A percentile compares a stretch with the other conserved stretches of the same genome.
Conservation (phyloP, 331 rosid species). For the Spiraea crenata region DNA sequence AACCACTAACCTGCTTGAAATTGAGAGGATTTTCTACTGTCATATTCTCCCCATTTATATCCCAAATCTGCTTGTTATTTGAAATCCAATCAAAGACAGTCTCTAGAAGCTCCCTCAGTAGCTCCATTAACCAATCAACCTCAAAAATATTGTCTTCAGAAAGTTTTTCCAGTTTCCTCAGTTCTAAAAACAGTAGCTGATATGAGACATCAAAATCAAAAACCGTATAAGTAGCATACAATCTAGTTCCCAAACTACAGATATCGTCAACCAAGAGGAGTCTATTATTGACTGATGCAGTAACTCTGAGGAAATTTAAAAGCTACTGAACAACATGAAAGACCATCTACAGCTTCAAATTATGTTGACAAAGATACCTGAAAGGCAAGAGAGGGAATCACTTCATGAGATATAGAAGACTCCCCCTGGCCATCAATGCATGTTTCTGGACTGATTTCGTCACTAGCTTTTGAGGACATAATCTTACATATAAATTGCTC, state of each 20-base stretch:
- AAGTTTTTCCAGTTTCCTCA: constrained; percentile 61
- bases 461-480: constrained; percentile 30
- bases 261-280: neutral
- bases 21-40: constrained; percentile 30
- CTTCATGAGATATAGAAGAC: constrained; percentile 21
- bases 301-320: neutral
- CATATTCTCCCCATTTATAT: constrained; percentile 30
- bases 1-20: constrained; percentile 49
- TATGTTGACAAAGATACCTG: constrained; percentile 46
- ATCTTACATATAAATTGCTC: constrained; percentile 42
- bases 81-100: constrained; percentile 51
- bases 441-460: constrained; percentile 27
- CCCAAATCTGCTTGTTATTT: constrained; percentile 40
- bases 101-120: constrained; percentile 55
- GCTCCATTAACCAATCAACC: constrained; percentile 59
- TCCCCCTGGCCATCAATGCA: constrained; percentile 29
- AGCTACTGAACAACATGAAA: neutral
- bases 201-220: neutral
- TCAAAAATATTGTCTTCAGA: constrained; percentile 48
- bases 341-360: neutral
- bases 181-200: constrained; percentile 60
- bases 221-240: constrained; percentile 10
- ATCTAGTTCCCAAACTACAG: constrained; percentile 4
- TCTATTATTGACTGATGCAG: neutral
- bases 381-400: constrained; percentile 51